A percentile compares a stretch with the other conserved stretches of the same genome.
Conservation (phyloP, 1,284 basidiomycete species). For the Trametes sp. region DNA sequence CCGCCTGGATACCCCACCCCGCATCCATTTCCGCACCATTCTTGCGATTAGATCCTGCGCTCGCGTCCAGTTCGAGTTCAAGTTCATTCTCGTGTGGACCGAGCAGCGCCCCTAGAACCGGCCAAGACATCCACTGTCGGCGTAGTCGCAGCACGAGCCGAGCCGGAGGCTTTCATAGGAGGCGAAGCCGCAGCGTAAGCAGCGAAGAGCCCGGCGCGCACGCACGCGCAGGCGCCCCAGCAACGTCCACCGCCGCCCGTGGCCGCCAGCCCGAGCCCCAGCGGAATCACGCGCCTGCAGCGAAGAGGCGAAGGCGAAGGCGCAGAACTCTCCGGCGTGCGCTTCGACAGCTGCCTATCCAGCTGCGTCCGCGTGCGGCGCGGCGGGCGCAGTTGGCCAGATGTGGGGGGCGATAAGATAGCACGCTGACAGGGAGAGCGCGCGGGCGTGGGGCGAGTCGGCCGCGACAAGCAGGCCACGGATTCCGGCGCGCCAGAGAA, state of each 20-base stretch:
- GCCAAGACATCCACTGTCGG: not conserved
- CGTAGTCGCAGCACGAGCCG: slow-evolving; percentile 2
- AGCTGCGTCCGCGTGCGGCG: not conserved
- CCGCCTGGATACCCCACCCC: not conserved
- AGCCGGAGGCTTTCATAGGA: slow-evolving; percentile 13
- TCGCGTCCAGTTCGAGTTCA: not conserved
- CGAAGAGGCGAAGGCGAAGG: not conserved
- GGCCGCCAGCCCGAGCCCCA: not conserved
- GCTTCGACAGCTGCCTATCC: not conserved
- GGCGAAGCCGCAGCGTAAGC: slow-evolving; percentile 1
- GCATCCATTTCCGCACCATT: not conserved
- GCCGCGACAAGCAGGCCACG: slow-evolving; percentile 11
- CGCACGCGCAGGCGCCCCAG: not conserved
- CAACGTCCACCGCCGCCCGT: not conserved
- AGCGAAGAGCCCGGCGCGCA: slow-evolving; percentile 10
- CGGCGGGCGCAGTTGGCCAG: not conserved
- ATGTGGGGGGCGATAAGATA: slow-evolving; percentile 23
- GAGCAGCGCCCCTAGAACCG: slow-evolving; percentile 1
- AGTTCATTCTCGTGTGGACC: not conserved
- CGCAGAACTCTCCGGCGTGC: not conserved
- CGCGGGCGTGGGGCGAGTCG: slow-evolving; percentile 17
- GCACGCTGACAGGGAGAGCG: slow-evolving; percentile 11
- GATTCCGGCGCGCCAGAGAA: slow-evolving; percentile 17
- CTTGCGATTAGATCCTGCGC: not conserved
- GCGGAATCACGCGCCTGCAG: not conserved